Evolutionary conservation across 2,329 filamentous ascomycete species (phyloP), one percentile per base, ranked within the genome.

Genomic region (Trichophyton equinum): DNA sequence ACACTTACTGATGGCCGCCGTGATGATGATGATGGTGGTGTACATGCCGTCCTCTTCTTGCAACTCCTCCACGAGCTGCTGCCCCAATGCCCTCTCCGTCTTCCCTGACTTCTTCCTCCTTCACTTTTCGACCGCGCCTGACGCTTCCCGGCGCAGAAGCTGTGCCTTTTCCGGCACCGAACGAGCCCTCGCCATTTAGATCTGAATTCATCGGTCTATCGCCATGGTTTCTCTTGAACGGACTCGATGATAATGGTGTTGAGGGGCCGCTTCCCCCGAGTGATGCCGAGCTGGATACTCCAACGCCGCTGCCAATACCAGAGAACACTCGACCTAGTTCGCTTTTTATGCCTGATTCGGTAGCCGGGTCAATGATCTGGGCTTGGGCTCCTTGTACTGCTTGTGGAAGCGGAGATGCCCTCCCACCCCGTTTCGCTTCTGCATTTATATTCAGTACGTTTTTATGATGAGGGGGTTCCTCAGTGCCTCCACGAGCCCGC

Each of bases 261-360:
- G 79, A 76, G 9, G 76, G 76, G 15, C 78, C 78, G 65, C 79
- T 80, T n/a, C 73, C 76, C 15, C 73, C 76, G 40, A 76, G 74
- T 38, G 78, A 74, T 13, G 74, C 74, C 49, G 75, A 76, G 20
- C 78, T 79, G 30, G 76, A 75, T 64, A 79, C 79, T 33, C 83
- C 82, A 18, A 86, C 78, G 40, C 85, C 85, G 71, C 83, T 85
- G 15, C 85, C 91, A 66, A 97, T 90, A n/a, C 92, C 92, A 18
- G 89, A 90, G 74, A 96, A 96, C 81, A 96, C 95, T 64, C 90
- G 86, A 30, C 91, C 91, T 71, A 96, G 91, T 71, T 96, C 92
- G 70, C 86, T 95, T 78, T 96, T 96, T 69, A 96, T 95, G 49
- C 88, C 88, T 9, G 90, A 88, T 71, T 96, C 91, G 15, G 86